Conservation (phyloP, 139 green algal species). For the Nannochloris sp. region DNA sequence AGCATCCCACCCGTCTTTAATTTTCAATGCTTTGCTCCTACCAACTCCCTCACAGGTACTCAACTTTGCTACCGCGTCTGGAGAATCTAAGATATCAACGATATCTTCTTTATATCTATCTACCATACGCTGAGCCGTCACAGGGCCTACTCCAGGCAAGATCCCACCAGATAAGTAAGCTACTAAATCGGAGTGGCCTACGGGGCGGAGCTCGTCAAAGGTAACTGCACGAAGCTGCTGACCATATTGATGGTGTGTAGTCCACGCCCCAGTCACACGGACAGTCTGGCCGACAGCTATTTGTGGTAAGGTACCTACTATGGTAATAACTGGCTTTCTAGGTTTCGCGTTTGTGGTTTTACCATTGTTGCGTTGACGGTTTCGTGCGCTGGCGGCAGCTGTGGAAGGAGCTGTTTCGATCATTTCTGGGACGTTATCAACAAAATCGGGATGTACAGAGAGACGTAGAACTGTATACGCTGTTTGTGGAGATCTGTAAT, state of each 20-base stretch:
- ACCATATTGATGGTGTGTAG: slow-evolving; percentile 30
- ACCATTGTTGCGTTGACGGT: too few species aligned
- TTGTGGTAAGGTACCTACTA: slow-evolving; percentile 30
- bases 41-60: slow-evolving; percentile 8
- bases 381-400: too few species aligned
- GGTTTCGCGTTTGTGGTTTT: too few species aligned
- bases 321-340: too few species aligned
- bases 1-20: slow-evolving; percentile 31
- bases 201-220: slow-evolving; percentile 1
- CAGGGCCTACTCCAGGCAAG: slow-evolving; percentile 35
- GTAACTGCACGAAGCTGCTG: slow-evolving; percentile 17
- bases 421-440: too few species aligned
- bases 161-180: slow-evolving; percentile 25
- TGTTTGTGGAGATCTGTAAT: slow-evolving; percentile 19
- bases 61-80: slow-evolving; percentile 12
- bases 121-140: slow-evolving; percentile 24
- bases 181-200: slow-evolving; percentile 9
- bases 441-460: too few species aligned
- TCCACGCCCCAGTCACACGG: slow-evolving; percentile 26
- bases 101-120: slow-evolving; percentile 11
- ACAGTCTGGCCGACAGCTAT: slow-evolving; percentile 26
- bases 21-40: slow-evolving; percentile 7
- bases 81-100: slow-evolving; percentile 22
- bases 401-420: too few species aligned
- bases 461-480: slow-evolving; percentile 38